phyloP scores from a whole-genome alignment of 768 basidiomycete species.

The Hirschioporus abietinus region DNA sequence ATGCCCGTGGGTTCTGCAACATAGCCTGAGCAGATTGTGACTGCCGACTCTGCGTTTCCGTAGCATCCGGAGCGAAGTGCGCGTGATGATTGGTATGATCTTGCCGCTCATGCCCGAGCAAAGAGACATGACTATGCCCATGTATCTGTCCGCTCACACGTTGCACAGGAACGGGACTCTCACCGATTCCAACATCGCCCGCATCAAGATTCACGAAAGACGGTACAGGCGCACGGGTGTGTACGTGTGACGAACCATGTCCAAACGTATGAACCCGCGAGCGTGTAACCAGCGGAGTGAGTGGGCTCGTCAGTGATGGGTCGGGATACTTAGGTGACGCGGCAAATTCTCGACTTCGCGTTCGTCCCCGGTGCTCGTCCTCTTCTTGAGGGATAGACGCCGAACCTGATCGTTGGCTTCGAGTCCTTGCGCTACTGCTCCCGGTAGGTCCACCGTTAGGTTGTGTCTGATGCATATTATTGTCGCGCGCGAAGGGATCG shows the following conservation, averaged over 20 bases:
- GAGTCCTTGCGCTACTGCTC: background rate
- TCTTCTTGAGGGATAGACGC: background rate
- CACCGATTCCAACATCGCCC: slow-evolving; percentile 54
- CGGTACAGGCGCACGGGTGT: slow-evolving; percentile 28
- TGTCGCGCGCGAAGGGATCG: background rate
- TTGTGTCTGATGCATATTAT: background rate
- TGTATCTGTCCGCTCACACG: slow-evolving; percentile 16
- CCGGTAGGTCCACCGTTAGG: background rate
- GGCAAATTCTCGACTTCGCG: slow-evolving; percentile 33
- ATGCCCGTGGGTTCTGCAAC: background rate
- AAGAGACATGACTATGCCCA: background rate
- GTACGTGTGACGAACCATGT: slow-evolving; percentile 5
- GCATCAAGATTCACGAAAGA: slow-evolving; percentile 42
- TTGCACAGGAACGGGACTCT: slow-evolving; percentile 41
- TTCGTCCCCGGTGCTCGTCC: slow-evolving; percentile 6
- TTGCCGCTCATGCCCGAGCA: background rate
- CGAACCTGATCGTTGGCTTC: background rate
- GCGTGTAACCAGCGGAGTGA: slow-evolving; percentile 27
- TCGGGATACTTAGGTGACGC: slow-evolving; percentile 33
- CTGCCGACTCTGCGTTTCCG: background rate
- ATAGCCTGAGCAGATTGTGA: background rate
- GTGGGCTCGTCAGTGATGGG: slow-evolving; percentile 17
- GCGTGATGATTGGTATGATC: background rate
- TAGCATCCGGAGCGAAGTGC: background rate
- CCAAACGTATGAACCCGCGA: slow-evolving; percentile 8